These are phyloP conservation scores for Cladophialophora psammophila DNA, from an alignment of 2,329 filamentous ascomycete genomes.

Conservation along the genomic window DNA sequence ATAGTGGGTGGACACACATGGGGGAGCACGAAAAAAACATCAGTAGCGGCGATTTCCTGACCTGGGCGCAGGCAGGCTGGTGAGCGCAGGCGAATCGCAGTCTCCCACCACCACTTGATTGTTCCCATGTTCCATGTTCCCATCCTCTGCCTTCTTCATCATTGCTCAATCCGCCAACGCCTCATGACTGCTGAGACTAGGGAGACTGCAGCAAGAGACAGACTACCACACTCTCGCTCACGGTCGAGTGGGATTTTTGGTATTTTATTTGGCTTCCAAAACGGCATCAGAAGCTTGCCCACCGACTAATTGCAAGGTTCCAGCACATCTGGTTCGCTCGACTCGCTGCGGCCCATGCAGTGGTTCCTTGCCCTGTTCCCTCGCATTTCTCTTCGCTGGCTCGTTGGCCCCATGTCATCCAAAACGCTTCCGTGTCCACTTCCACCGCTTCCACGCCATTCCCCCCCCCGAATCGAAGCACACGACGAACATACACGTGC, in stretches of 20 bases:
- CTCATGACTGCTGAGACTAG: background rate
- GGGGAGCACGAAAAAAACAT: constrained; percentile 22
- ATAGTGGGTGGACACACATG: constrained; percentile 5
- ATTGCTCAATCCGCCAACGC: background rate
- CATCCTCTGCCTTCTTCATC: constrained; percentile 2
- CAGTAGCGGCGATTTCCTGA: constrained; percentile 25
- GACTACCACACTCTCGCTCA: background rate
- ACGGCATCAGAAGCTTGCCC: constrained; percentile 1
- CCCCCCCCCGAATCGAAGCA: constrained; percentile 21
- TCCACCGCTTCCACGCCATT: constrained; percentile 7
- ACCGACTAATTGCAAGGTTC: constrained; percentile 21
- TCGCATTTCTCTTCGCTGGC: constrained; percentile 16
- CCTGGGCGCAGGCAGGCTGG: background rate
- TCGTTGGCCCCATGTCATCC: background rate
- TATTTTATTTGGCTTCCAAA: constrained; percentile 9
- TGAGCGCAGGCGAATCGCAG: background rate
- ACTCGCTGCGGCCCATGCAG: constrained; percentile 18
- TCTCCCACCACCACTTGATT: background rate
- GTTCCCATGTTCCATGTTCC: background rate
- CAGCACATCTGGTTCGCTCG: constrained; percentile 28
- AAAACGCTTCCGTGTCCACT: constrained; percentile 5
- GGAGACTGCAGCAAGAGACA: background rate
- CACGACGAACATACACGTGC: constrained; percentile 35
- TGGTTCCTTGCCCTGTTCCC: constrained; percentile 25
- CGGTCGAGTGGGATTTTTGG: constrained; percentile 16